Evolutionary conservation across 2,329 filamentous ascomycete genomes (phyloP), one percentile per base, ranked within the genome.

Genomic region (Fusarium vanettenii): DNA sequence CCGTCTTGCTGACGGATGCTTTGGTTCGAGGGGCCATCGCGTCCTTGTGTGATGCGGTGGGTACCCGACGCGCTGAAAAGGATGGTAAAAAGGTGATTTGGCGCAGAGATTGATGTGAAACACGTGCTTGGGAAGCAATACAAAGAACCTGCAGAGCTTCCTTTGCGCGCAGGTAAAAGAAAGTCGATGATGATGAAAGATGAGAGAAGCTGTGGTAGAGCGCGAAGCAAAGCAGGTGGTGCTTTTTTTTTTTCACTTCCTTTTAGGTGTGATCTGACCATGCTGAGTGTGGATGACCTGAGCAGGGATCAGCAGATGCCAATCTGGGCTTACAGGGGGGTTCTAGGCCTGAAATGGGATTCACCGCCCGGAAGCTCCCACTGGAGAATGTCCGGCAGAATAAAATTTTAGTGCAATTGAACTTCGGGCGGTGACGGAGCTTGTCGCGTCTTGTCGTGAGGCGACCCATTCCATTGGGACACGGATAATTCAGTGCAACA

Each of bases 11-110:
- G 67, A 73, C 74, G 55, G 78, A 29, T 33, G 79, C 67, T 75
- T 79, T 81, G 52, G 79, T 74, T 76, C 77, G 77, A 45, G 81
- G 76, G 64, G 81, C 78, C 81, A 83, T 83, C 72, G 78, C 78
- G 79, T 76, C 61, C 31, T 59, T 60, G 45, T 63, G 52, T 71
- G 57, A 61, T 60, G 68, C 57, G 35, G 63, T 55, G 64, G 70
- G 45, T 64, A 62, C 55, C 59, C 45, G 65, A 74, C 43, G 56
- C 67, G 73, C 57, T 64, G 60, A 56, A 33, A 39, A 25, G 7
- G 29, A 37, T 16, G 20, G 18, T 6, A 39, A 39, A 25, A 18
- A 33, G 22, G 29, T 22, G 22, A 29, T 39, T 60, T 66, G 56
- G 29, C 55, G 33, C 55, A 50, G 11, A 37, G 18, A 29, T 48